A percentile compares a stretch with the other conserved stretches of the same genome.
phyloP scores from a whole-genome alignment of 345 rosid species.

The Brassica cretica region DNA sequence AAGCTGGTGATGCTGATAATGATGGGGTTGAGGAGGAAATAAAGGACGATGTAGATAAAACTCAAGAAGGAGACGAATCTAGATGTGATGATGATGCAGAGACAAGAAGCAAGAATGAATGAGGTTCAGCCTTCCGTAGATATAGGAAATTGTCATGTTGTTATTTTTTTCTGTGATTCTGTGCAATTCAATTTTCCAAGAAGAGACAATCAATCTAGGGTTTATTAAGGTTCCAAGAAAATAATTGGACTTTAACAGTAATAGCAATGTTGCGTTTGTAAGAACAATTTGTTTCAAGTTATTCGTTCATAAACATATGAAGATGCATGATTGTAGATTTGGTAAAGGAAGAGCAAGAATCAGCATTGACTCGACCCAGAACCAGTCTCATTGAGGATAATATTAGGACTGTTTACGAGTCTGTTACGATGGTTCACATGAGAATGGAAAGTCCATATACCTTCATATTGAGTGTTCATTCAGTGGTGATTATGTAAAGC shows the following conservation, averaged over 20 bases:
- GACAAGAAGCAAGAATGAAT: neutral
- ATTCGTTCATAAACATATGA: neutral
- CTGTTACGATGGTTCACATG: neutral
- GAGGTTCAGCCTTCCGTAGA: neutral
- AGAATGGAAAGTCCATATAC: neutral
- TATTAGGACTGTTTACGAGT: neutral
- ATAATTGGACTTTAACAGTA: neutral
- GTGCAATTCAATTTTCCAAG: neutral
- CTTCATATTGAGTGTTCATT: neutral
- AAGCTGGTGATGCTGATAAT: neutral
- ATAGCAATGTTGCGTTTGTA: too few species aligned
- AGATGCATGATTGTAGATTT: neutral
- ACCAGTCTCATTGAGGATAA: neutral
- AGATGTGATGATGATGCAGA: neutral
- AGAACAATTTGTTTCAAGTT: too few species aligned
- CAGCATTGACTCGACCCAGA: neutral
- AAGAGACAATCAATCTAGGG: neutral
- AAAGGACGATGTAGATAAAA: neutral
- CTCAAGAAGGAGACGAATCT: neutral
- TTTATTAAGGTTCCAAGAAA: neutral
- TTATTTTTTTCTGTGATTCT: neutral
- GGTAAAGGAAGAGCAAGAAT: neutral
- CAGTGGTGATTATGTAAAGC: neutral
- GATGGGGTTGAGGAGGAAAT: neutral
- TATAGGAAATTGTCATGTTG: neutral